Evolutionary conservation across 2,329 filamentous ascomycete genomes (phyloP).

Genomic region (Knoxdaviesia proteae): DNA sequence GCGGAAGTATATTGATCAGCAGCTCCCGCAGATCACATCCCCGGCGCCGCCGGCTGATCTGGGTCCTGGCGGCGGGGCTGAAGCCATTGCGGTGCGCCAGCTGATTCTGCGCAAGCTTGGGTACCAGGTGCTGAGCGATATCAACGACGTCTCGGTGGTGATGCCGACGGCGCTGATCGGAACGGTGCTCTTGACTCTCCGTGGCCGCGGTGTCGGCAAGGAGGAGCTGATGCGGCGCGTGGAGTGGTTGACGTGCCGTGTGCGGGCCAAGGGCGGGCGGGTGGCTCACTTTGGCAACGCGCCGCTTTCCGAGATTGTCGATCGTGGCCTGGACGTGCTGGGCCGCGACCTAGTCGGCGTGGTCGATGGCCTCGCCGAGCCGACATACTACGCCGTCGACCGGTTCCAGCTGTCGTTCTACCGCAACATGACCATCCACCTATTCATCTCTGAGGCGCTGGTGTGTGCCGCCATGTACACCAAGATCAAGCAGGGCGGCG

Average conservation of each 20-base stretch:
- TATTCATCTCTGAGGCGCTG: slow-evolving; percentile 85
- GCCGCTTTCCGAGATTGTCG: slow-evolving; percentile 62
- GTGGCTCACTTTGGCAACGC: slow-evolving; percentile 82
- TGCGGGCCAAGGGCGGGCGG: slow-evolving; percentile 69
- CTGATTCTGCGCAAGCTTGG: slow-evolving; percentile 70
- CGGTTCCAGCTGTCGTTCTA: slow-evolving; percentile 96
- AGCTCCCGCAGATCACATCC: slow-evolving; percentile 27
- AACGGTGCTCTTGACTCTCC: slow-evolving; percentile 74
- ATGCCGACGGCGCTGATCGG: slow-evolving; percentile 96
- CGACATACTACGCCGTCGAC: slow-evolving; percentile 87
- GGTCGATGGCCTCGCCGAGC: slow-evolving; percentile 62
- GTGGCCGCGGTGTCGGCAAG: slow-evolving; percentile 80
- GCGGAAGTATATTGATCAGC: slow-evolving; percentile 57
- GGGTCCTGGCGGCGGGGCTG: no score
- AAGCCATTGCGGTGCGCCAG: slow-evolving; percentile 33
- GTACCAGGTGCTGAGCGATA: slow-evolving; percentile 81
- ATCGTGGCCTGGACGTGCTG: slow-evolving; percentile 76
- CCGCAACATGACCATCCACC: slow-evolving; percentile 96
- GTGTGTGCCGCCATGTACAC: slow-evolving; percentile 84
- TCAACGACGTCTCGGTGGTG: slow-evolving; percentile 88
- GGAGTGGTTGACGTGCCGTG: slow-evolving; percentile 70
- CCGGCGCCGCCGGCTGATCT: slow-evolving; percentile 19
- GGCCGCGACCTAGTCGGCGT: slow-evolving; percentile 74
- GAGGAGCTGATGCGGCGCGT: slow-evolving; percentile 68
- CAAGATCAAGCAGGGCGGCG: slow-evolving; percentile 76